Conservation (phyloP, 2,329 filamentous ascomycete species). For the Furcasterigmium sp. region DNA sequence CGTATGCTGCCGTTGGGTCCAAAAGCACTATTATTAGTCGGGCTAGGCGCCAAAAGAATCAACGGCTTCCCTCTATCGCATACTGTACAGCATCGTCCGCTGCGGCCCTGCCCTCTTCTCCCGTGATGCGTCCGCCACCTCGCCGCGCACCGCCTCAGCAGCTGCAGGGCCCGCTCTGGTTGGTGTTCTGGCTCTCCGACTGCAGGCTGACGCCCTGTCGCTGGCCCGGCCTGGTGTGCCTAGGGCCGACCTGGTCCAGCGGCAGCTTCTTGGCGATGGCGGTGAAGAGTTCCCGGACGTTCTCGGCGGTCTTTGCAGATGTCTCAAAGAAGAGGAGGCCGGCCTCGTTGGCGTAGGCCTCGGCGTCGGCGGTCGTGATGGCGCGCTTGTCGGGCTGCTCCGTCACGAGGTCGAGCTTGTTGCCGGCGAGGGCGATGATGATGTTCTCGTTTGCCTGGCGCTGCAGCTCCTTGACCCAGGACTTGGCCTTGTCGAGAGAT, state of each 20-base stretch:
- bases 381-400: constrained; percentile 95
- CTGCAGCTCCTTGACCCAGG: constrained; percentile 98
- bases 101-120: background rate
- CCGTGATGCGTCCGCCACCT: no score
- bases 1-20: no score
- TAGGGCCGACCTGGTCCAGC: constrained; percentile 89
- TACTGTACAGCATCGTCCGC: constrained; percentile 2
- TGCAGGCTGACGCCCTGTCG: constrained; percentile 53
- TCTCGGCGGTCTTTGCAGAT: constrained; percentile 94
- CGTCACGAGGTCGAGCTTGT: constrained; percentile 94
- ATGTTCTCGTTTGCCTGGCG: constrained; percentile 99
- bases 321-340: constrained; percentile 97
- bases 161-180: constrained; percentile 48
- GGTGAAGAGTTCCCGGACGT: constrained; percentile 92
- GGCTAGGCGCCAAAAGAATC: constrained; percentile 1
- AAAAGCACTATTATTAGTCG: constrained; percentile 1
- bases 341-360: constrained; percentile 91
- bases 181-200: constrained; percentile 53
- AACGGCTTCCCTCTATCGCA: constrained; percentile 1
- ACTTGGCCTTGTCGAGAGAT: constrained; percentile 97
- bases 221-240: constrained; percentile 67
- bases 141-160: constrained; percentile 24
- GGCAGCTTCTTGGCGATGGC: constrained; percentile 97
- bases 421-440: constrained; percentile 94
- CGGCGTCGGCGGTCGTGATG: constrained; percentile 81